A percentile compares a stretch with the other conserved stretches of the same genome.
These are phyloP conservation scores for Fimicolochytrium jonesii DNA, from an alignment of 192 early-diverging fungal species.

Conservation along the genomic window DNA sequence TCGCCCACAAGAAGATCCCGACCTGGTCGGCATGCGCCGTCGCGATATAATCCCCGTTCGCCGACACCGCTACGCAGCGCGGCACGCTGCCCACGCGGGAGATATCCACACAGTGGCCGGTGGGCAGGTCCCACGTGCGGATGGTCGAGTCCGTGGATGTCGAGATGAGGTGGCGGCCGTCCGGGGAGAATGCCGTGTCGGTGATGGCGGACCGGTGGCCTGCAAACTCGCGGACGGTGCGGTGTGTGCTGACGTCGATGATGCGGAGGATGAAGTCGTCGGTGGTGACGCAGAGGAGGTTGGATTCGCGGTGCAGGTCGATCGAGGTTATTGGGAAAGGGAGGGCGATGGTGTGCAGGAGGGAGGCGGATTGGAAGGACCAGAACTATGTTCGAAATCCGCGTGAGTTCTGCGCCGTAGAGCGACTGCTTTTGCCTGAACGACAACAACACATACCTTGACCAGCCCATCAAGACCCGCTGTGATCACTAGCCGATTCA, in stretches of 20 bases:
- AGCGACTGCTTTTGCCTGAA: too few relatives aligned
- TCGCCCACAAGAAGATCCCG: constrained; percentile 92
- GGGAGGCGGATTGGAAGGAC: constrained; percentile 69
- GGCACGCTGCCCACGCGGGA: constrained; percentile 72
- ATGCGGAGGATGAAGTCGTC: constrained; percentile 89
- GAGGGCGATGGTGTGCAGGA: constrained; percentile 63
- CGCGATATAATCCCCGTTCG: constrained; percentile 86
- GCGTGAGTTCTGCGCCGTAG: background rate
- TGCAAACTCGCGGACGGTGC: constrained; percentile 82
- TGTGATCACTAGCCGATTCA: constrained; percentile 71
- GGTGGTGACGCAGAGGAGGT: constrained; percentile 72
- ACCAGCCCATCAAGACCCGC: constrained; percentile 75
- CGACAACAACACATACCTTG: constrained; percentile 57
- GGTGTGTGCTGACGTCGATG: constrained; percentile 77
- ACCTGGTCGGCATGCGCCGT: constrained; percentile 88
- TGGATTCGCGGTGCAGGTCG: constrained; percentile 64
- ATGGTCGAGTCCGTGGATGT: constrained; percentile 79
- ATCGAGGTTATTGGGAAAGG: constrained; percentile 61
- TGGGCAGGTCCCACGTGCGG: constrained; percentile 95
- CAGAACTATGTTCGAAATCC: constrained; percentile 56
- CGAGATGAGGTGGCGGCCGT: constrained; percentile 88
- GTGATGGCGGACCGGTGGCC: constrained; percentile 86
- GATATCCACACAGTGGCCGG: constrained; percentile 81
- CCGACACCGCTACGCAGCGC: constrained; percentile 85
- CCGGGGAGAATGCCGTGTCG: constrained; percentile 85